Percentiles rank a stretch among this genome's conserved stretches.
Conservation (phyloP, 2,329 filamentous ascomycete species). For the Verticillium alfalfae region DNA sequence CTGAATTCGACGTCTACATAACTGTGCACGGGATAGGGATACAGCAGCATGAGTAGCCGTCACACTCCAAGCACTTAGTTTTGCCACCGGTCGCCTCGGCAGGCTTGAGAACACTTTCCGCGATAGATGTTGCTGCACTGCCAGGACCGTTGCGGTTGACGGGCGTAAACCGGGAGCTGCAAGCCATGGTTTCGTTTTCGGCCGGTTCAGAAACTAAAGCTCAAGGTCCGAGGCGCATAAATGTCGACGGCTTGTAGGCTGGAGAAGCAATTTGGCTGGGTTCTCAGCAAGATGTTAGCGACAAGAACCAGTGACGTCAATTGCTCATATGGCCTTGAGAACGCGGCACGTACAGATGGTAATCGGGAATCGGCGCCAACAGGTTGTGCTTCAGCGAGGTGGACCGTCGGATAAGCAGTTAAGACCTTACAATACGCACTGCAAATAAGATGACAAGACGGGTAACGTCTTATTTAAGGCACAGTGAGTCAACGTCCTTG, state of each 20-base stretch:
- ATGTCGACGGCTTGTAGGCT: background rate
- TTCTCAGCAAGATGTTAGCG: background rate
- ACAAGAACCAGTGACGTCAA: slow-evolving; percentile 5
- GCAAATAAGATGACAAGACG: background rate
- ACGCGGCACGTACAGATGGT: too few species aligned
- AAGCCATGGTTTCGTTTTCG: slow-evolving; percentile 19
- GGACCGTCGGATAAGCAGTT: background rate
- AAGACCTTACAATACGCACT: background rate
- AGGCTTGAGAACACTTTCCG: slow-evolving; percentile 46
- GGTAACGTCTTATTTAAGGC: background rate
- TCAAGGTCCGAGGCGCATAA: background rate
- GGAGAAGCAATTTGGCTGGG: background rate
- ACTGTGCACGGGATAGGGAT: slow-evolving; percentile 46
- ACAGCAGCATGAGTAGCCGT: slow-evolving; percentile 48
- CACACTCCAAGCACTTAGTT: slow-evolving; percentile 45
- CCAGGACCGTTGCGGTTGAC: slow-evolving; percentile 41
- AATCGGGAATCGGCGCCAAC: too few species aligned
- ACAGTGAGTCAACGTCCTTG: background rate
- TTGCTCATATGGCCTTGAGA: background rate
- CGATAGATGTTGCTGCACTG: slow-evolving; percentile 40
- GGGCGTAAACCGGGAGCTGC: slow-evolving; percentile 21
- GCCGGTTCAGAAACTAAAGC: background rate
- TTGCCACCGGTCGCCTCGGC: slow-evolving; percentile 31
- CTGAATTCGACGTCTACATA: slow-evolving; percentile 25
- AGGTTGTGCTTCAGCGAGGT: background rate